Base-by-base conservation (phyloP, 2,329 filamentous ascomycete genomes). In the Alternaria ventricosa region DNA sequence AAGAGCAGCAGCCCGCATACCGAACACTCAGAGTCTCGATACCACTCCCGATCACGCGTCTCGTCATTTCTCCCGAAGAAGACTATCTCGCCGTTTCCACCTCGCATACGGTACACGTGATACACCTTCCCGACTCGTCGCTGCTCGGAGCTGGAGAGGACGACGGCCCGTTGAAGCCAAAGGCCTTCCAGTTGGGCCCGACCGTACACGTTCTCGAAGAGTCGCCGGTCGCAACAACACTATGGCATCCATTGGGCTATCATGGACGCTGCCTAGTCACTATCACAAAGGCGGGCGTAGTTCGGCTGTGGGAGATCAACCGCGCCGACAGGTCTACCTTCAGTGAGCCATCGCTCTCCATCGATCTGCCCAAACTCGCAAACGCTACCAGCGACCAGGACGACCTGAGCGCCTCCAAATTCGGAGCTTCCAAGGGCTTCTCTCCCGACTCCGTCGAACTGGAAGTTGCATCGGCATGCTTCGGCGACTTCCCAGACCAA, bases 181-280 rank as follows among this genome's bases (percentile, higher is more conserved):
- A 93, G 79, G 93, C 93, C 57, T 96, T 93, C 82, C 95, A 95
- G 20, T 85, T 98, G n/a, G 95, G 95, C 1, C 94, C 94, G 28
- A 96, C 93, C 3, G 94, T 92, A 4, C 95, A 98, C 80, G 93
- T 97, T 53, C 90, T 94, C 54, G 93, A 95, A 50, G 90, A 94
- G 69, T 88, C 93, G 8, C 88, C 92, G 2, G 86, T 99, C 60
- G 89, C 90, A 22, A 93, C 93, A 1, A 92, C 90, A 5, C 74
- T 97, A 61, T 99, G 96, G 95, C 96, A 99, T 81, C 96, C 96
- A 1, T 84, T 98, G 1, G 94, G 94, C 2, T 89, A 95, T 11
- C 88, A 91, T 65, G 92, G 92, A 30, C 89, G 89, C 22, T 94
- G 92, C 58, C 82, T 99, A 30, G 91, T 98, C 20, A 98, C 96